Conservation (phyloP, 352 stramenopile species). For the Pythium sp. region DNA sequence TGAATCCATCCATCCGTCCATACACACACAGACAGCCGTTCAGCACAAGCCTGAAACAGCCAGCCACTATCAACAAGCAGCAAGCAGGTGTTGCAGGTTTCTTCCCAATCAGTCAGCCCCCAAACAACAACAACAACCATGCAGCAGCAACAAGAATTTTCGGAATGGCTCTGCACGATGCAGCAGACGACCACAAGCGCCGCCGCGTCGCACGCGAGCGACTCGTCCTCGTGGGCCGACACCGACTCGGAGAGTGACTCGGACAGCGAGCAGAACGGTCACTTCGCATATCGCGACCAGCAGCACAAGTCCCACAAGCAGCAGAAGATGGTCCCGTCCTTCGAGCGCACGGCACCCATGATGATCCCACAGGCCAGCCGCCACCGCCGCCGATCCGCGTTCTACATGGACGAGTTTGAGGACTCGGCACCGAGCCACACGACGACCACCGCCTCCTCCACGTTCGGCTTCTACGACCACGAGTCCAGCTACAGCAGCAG, state of each 20-base stretch:
- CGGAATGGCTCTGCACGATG: constrained; percentile 46
- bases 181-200: constrained; percentile 18
- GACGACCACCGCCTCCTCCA: constrained; percentile 3
- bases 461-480: neutral
- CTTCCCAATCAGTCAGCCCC: neutral
- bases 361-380: constrained; percentile 36
- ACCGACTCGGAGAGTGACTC: constrained; percentile 49
- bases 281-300: constrained; percentile 11
- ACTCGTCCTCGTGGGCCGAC: constrained; percentile 56
- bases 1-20: neutral
- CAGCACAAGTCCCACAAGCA: neutral
- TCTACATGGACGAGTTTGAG: constrained; percentile 20
- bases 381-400: constrained; percentile 13
- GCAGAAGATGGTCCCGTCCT: constrained; percentile 16
- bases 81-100: constrained; percentile 6
- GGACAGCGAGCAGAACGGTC: constrained; percentile 19
- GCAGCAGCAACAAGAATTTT: constrained; percentile 29
- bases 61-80: constrained; percentile 1
- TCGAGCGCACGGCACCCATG: constrained; percentile 50
- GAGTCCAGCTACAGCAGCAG: constrained; percentile 26
- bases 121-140: constrained; percentile 1
- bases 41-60: neutral
- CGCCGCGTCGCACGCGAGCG: constrained; percentile 23
- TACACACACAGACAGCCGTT: no score
- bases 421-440: constrained; percentile 15